These are phyloP conservation scores for Apiospora sp. DNA, from an alignment of 2,329 filamentous ascomycete genomes.

Conservation along the genomic window DNA sequence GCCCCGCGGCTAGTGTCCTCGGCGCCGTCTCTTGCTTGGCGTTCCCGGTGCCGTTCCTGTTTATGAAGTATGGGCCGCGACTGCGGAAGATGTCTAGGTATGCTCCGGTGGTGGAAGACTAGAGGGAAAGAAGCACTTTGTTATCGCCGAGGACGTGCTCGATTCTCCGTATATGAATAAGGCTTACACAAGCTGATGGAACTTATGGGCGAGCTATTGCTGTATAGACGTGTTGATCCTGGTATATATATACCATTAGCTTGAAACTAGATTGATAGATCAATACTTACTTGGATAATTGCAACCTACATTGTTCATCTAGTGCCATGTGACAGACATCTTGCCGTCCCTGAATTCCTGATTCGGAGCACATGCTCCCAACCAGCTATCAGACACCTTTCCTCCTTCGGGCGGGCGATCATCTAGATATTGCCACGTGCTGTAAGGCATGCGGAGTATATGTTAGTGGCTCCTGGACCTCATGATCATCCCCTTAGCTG, in stretches of 20 bases:
- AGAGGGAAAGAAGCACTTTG: neutral
- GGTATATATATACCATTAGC: neutral
- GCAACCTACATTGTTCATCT: neutral
- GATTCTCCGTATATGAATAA: neutral
- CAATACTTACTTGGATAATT: neutral
- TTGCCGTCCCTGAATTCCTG: neutral
- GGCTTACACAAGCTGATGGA: neutral
- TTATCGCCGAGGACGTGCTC: neutral
- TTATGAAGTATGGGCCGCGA: constrained; percentile 9
- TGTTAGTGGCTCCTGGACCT: neutral
- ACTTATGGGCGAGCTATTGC: neutral
- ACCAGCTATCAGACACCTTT: neutral
- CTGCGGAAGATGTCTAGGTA: constrained; percentile 1
- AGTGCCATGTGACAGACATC: neutral
- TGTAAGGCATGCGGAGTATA: neutral
- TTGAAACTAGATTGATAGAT: neutral
- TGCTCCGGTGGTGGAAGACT: neutral
- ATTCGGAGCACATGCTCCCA: neutral
- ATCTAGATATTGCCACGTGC: neutral
- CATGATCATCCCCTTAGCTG: neutral
- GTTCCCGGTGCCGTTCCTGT: constrained; percentile 10
- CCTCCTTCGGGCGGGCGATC: neutral
- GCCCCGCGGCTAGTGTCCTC: constrained; percentile 1
- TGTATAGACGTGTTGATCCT: neutral
- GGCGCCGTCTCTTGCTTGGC: neutral